Base-by-base conservation (phyloP, 495 filamentous ascomycete species). In the Podospora sp. region DNA sequence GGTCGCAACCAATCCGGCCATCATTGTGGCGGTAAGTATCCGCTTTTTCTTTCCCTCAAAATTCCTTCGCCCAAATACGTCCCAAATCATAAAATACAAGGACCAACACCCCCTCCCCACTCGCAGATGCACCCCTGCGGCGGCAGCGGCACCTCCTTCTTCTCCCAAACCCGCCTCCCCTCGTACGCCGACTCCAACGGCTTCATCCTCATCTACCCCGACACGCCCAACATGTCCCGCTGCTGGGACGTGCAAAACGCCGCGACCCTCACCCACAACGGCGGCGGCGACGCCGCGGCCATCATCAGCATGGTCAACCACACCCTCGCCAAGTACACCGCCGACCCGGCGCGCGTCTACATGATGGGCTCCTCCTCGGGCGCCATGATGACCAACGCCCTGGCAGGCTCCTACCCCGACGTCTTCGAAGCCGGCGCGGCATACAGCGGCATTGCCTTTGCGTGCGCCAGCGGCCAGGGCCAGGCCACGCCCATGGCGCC, bases 151-250 rank as follows among this genome's bases (percentile, higher is more conserved):
- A 29, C 66, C 1, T 16, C 55, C 53, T 75, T 66, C 69, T 75
- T 70, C 61, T 40, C 21, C 16, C 60, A 56, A 14, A 75, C 72
- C 25, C 66, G 69, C 64, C 70, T 73, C 11, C 69, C 74, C 5
- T 71, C 69, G 61, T 72, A 70, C 21, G 79, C 81, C 16, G 81
- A 84, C 62, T 65, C 68, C n/a, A 68, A 82, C 62, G 80, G 80
- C 58, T 81, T 83, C 68, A 81, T 84, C 60, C 60, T 82, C 49
- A 82, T 84, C 67, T 85, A 80, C 71, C 81, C 82, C 2, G 60
- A 68, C 3, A 76, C 77, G 21, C 73, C 75, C 5, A 75, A 80
- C 60, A 77, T 49, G 35, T 49, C 35, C 36, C 35, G 21, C 60
- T 62, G 60, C 33, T 62, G 60, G 60, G 60, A 62, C 33, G 60